Evolutionary conservation across 352 stramenopile genomes (phyloP).

Genomic region (Phytophthora crassamura): DNA sequence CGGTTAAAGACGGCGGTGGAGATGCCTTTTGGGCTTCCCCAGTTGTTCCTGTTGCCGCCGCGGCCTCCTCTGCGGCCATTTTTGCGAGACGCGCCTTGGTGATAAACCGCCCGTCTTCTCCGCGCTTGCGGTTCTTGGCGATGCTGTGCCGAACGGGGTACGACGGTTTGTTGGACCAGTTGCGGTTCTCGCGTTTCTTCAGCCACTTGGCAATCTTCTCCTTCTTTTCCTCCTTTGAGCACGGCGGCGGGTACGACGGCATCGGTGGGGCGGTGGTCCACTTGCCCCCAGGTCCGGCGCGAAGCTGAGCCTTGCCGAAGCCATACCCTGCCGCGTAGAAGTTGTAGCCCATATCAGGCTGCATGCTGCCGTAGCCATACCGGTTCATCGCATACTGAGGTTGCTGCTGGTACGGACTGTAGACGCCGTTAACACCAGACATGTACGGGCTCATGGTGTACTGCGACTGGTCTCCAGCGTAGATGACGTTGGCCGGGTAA

Average conservation of each 20-base stretch:
- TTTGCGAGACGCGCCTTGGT: slow-evolving; percentile 76
- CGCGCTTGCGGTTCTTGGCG: slow-evolving; percentile 82
- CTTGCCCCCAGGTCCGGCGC: slow-evolving; percentile 60
- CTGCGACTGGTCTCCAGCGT: slow-evolving; percentile 34
- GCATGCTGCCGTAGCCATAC: slow-evolving; percentile 52
- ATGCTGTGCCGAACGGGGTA: slow-evolving; percentile 87
- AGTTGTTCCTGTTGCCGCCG: slow-evolving; percentile 11
- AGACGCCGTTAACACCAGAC: slow-evolving; percentile 27
- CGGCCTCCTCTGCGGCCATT: slow-evolving; percentile 70
- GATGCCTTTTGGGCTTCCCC: slow-evolving; percentile 25
- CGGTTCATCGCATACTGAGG: slow-evolving; percentile 51
- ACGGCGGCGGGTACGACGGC: slow-evolving; percentile 77
- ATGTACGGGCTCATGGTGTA: slow-evolving; percentile 47
- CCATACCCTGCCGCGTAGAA: slow-evolving; percentile 67
- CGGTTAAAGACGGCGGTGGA: slow-evolving; percentile 21
- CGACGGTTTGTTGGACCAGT: slow-evolving; percentile 88
- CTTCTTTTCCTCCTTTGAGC: slow-evolving; percentile 86
- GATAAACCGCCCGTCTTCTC: slow-evolving; percentile 86
- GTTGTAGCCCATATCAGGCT: slow-evolving; percentile 57
- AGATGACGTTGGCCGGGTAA: slow-evolving; percentile 50
- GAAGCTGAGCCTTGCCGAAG: slow-evolving; percentile 57
- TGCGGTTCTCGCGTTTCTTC: slow-evolving; percentile 85
- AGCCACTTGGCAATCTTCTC: slow-evolving; percentile 87
- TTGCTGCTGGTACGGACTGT: slow-evolving; percentile 52
- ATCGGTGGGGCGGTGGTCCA: slow-evolving; percentile 75